These are phyloP conservation scores for Inga leiocalycina DNA, from an alignment of 306 rosid species.

Conservation along the genomic window DNA sequence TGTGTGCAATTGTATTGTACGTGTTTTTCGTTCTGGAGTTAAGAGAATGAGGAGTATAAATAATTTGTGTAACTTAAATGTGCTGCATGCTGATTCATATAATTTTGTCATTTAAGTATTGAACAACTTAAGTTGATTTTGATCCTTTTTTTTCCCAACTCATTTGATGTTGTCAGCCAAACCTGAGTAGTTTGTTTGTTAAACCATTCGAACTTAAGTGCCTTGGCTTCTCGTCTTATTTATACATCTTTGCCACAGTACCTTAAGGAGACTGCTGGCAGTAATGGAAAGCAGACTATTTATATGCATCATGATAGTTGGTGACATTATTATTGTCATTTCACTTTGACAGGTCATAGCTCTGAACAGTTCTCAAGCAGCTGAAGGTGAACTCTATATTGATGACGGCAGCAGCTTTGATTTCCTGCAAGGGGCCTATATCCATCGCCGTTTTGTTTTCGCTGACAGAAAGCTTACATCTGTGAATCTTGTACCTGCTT, in stretches of 20 bases:
- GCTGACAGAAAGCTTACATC: conserved; percentile 74
- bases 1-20: conserved; percentile 2
- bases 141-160: neutral
- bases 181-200: neutral
- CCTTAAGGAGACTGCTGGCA: conserved; percentile 11
- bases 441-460: conserved; percentile 84
- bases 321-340: conserved; percentile 27
- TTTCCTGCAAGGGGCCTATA: conserved; percentile 74
- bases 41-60: neutral
- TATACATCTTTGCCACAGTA: neutral
- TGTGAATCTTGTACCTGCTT: conserved; percentile 48
- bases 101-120: neutral
- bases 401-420: conserved; percentile 89
- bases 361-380: conserved; percentile 84
- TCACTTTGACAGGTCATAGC: conserved; percentile 73
- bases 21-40: conserved; percentile 18
- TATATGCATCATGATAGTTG: conserved; percentile 24
- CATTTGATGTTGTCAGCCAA: neutral
- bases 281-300: conserved; percentile 18
- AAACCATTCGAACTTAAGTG: neutral
- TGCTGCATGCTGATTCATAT: neutral
- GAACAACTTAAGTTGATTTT: neutral
- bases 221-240: neutral
- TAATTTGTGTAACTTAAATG: conserved; percentile 20
- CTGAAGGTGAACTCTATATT: conserved; percentile 89